phyloP scores from a whole-genome alignment of 1,139 yeast genomes.

The Blastobotrys apis region DNA sequence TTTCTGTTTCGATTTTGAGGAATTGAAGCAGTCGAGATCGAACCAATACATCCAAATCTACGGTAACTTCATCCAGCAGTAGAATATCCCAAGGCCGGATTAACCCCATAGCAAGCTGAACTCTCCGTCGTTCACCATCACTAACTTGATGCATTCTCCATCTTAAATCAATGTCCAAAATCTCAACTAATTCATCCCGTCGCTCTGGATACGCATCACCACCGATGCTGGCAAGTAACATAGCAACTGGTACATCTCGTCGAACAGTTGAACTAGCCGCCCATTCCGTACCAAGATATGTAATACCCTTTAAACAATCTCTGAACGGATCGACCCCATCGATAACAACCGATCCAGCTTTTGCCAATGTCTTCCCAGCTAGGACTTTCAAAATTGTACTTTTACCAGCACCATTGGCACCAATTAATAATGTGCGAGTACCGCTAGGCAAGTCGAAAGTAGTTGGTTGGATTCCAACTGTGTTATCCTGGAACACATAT shows the following conservation, averaged over 20 bases:
- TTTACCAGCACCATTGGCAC: slow-evolving; percentile 98
- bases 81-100: slow-evolving; percentile 84
- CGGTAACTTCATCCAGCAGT: slow-evolving; percentile 89
- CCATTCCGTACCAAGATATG: slow-evolving; percentile 97
- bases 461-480: slow-evolving; percentile 66
- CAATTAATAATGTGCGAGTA: slow-evolving; percentile 72
- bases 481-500: slow-evolving; percentile 64
- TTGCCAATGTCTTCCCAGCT: slow-evolving; percentile 88
- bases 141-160: slow-evolving; percentile 94
- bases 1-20: slow-evolving; percentile 62
- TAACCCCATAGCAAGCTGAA: slow-evolving; percentile 90
- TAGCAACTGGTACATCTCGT: slow-evolving; percentile 81
- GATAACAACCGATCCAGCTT: slow-evolving; percentile 56
- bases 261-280: slow-evolving; percentile 86
- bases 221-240: slow-evolving; percentile 76
- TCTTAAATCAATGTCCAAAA: slow-evolving; percentile 75
- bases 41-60: slow-evolving; percentile 90
- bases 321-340: slow-evolving; percentile 87
- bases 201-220: slow-evolving; percentile 70
- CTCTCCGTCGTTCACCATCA: slow-evolving; percentile 93
- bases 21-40: slow-evolving; percentile 69
- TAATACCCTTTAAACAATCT: slow-evolving; percentile 58
- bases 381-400: slow-evolving; percentile 77
- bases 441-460: slow-evolving; percentile 60
- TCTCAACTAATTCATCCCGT: slow-evolving; percentile 65